Percentiles rank a stretch among this genome's conserved stretches.
Evolutionary conservation across 129 eudicot species (phyloP).

Genomic region (Artemisia argyi): DNA sequence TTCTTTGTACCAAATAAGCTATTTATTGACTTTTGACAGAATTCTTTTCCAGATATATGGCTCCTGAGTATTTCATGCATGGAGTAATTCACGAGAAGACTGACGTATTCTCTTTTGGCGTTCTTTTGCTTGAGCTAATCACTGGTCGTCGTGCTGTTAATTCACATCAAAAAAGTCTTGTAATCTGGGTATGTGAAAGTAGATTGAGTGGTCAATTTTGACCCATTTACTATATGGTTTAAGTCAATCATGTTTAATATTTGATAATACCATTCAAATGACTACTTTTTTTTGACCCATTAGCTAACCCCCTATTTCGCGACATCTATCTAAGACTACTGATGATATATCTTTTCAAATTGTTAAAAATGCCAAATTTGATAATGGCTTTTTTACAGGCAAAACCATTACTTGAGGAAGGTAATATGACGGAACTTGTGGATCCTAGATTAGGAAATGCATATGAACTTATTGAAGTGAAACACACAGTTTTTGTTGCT

Average conservation of each 20-base stretch:
- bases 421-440: constrained; percentile 46
- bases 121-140: constrained; percentile 66
- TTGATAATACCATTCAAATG: neutral
- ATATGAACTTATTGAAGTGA: constrained; percentile 49
- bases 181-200: constrained; percentile 66
- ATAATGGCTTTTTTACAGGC: constrained; percentile 37
- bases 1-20: neutral
- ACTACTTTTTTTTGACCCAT: no score
- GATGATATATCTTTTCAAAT: neutral
- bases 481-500: constrained; percentile 54
- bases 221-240: neutral
- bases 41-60: constrained; percentile 56
- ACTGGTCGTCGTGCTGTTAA: constrained; percentile 85
- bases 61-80: constrained; percentile 87
- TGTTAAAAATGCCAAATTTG: neutral
- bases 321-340: neutral
- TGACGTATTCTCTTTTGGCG: constrained; percentile 76
- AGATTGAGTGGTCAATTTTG: neutral
- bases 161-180: constrained; percentile 67
- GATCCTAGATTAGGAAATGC: constrained; percentile 58
- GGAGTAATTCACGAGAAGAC: constrained; percentile 75
- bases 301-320: no score
- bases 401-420: constrained; percentile 59
- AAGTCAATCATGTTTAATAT: neutral
- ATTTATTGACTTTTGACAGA: constrained; percentile 4